Evolutionary conservation across 2,329 filamentous ascomycete genomes (phyloP).

Genomic region (Colletotrichum sidae): DNA sequence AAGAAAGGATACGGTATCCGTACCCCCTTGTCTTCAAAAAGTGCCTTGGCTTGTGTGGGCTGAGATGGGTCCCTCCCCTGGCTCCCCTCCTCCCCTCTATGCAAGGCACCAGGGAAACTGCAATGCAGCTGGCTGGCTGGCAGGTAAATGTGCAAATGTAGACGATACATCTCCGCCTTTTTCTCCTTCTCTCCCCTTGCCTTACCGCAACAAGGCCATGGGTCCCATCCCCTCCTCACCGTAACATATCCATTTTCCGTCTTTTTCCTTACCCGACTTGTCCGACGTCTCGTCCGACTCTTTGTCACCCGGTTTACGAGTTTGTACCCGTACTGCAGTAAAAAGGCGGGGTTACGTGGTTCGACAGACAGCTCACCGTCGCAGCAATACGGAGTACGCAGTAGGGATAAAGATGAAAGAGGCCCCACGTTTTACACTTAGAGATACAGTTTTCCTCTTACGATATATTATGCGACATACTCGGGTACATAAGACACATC

Average conservation of each 20-base stretch:
- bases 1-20: too few species aligned
- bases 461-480: too few species aligned
- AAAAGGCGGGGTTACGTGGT: too few species aligned
- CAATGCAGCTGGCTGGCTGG: neutral
- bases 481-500: neutral
- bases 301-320: too few species aligned
- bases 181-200: neutral
- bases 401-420: neutral
- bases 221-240: too few species aligned
- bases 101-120: neutral
- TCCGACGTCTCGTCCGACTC: slow-evolving; percentile 17
- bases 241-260: neutral
- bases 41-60: too few species aligned
- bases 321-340: neutral
- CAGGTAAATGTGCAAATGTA: neutral
- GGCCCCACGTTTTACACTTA: slow-evolving; percentile 20
- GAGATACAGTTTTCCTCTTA: slow-evolving; percentile 13
- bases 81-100: too few species aligned
- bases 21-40: too few species aligned
- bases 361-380: too few species aligned
- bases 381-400: too few species aligned
- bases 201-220: too few species aligned
- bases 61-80: too few species aligned
- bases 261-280: neutral
- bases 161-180: neutral